Base-by-base conservation (phyloP, 2,329 filamentous ascomycete genomes). In the Shiraia sp. region DNA sequence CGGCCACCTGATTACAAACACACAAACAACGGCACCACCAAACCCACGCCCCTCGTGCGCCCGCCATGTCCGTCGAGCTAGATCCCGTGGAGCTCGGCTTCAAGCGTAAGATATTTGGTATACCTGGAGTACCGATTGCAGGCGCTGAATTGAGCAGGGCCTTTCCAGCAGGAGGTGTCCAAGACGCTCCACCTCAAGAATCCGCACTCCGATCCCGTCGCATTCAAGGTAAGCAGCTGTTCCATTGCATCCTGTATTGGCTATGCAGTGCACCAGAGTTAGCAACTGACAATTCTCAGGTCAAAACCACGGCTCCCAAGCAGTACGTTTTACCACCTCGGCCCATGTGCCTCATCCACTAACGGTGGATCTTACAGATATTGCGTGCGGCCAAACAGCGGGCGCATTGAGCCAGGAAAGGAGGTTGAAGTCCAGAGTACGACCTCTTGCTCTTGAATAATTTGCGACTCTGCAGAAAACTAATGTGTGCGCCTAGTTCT, bases 251-350 rank as follows among this genome's bases (percentile, higher is more conserved):
- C n/a, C 17, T 25, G n/a, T n/a, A 14, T 24, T 23, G 19, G 32
- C 33, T 35, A 4, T 7, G 16, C 29, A 4, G 15, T 25, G 41
- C 43, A 22, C 36, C 30, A 28, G n/a, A 9, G 28, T 4, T 28
- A 10, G 17, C 31, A 26, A 37, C 41, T 59, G 36, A 61, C 54
- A 40, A 32, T 22, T 26, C 29, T 24, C 59, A 96, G 90, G 93
- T 99, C 73, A 99, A 99, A 84, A 99, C 93, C 34, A 99, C 93
- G 51, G 93, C 93, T 35, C 93, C 93, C 24, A 97, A 97, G 76
- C 93, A 97, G 92, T 99, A 88, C 66, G 87, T 72, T 35, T 42
- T 12, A 41, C 44, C 30, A 40, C 52, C 52, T 44, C 49, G 32
- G 38, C 47, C 45, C 51, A 17, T 26, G 37, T 28, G 39, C 42